Evolutionary conservation across 176 grass and related monocot genomes (phyloP), one percentile per base, ranked within the genome.

Genomic region (Coix lacrymajobi): DNA sequence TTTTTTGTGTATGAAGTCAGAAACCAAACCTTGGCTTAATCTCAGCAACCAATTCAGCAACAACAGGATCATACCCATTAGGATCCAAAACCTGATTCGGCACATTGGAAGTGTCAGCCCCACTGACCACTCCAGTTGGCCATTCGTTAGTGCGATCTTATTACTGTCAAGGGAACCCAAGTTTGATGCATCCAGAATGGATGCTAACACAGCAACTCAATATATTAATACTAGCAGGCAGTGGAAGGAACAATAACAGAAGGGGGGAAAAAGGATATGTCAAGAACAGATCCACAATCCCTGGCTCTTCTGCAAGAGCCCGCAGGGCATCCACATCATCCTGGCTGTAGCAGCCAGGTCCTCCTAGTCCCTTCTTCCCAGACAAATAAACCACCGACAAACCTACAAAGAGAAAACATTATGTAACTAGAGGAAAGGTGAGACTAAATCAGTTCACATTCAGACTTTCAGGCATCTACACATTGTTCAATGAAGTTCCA

Each of bases 251-350:
- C 26, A 66, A 51, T 2, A 33, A 26, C 30, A 22, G 0, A 22
- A 84, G 8, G 30, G 34, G 34, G 6, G 20, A 68, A 66, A 82
- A 89, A 91, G 92, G 95, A 98, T 98, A 98, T 95, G 92, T 95
- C 78, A 95, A 88, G 78, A 98, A 93, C 71, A 98, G 73, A 86
- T 98, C 92, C 15, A 93, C 82, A 8, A 95, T 85, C n/a, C 82
- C 87, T 5, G 85, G 82, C 48, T 98, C 91, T 29, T 98, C 96
- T 0, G 92, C 89, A 39, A 93, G 87, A 75, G 96, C 91, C 10
- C 89, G 80, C 77, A 98, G 85, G 48, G 96, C 96, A 88, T 95
- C 96, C 0, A 98, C 89, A 36, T 95, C 96, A 80, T 95, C 92
- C 64, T 86, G 84, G 32, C 76, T 98, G 82, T 98, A 98, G 63